Evolutionary conservation across 768 basidiomycete species (phyloP).

Genomic region (Leccinum subtestaceum): DNA sequence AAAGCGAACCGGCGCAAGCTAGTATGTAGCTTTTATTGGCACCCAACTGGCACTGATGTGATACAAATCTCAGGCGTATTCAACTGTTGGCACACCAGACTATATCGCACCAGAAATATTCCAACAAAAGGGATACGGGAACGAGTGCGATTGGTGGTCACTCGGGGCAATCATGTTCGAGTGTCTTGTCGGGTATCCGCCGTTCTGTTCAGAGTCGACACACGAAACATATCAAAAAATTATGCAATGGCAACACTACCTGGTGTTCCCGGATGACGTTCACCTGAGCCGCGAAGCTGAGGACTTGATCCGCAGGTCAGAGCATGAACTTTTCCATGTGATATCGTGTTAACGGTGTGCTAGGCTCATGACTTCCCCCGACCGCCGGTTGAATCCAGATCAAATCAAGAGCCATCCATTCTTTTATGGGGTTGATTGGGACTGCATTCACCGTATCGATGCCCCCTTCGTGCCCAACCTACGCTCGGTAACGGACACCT

Average conservation of each 20-base stretch:
- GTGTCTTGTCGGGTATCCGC: constrained; percentile 94
- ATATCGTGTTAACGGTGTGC: constrained; percentile 5
- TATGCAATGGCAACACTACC: constrained; percentile 86
- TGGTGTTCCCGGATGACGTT: constrained; percentile 91
- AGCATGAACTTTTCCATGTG: background rate
- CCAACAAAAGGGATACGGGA: constrained; percentile 93
- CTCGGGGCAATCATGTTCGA: constrained; percentile 99
- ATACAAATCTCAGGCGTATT: constrained; percentile 69
- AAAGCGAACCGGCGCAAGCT: constrained; percentile 97
- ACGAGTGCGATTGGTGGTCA: constrained; percentile 99
- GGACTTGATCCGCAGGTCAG: constrained; percentile 80
- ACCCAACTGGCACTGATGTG: constrained; percentile 1
- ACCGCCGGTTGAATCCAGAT: constrained; percentile 74
- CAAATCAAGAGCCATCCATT: constrained; percentile 91
- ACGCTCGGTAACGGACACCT: constrained; percentile 90
- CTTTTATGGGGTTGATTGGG: constrained; percentile 97
- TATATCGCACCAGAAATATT: constrained; percentile 98
- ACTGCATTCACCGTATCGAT: constrained; percentile 80
- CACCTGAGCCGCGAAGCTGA: constrained; percentile 89
- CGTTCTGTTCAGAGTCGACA: constrained; percentile 93
- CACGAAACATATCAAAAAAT: constrained; percentile 99
- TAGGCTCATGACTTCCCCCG: constrained; percentile 82
- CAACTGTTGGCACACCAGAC: constrained; percentile 96
- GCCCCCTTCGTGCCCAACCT: constrained; percentile 96
- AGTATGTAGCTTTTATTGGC: constrained; percentile 41